Evolutionary conservation across 768 basidiomycete genomes (phyloP).

Genomic region (Clavulina sp.): DNA sequence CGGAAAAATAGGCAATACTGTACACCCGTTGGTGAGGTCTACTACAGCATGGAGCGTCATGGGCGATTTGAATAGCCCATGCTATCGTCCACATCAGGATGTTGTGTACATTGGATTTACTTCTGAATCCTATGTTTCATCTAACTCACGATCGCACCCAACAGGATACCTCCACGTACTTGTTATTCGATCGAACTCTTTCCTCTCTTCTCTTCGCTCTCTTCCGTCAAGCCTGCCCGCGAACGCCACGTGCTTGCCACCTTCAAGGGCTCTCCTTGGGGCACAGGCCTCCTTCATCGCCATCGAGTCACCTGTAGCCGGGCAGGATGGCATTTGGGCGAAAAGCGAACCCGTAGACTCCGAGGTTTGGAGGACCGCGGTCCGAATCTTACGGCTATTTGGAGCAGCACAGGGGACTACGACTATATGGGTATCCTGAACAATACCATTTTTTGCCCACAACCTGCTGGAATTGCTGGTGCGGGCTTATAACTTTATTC

Average conservation of each 20-base stretch:
- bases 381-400: background rate
- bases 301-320: constrained; percentile 17
- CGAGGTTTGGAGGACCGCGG: background rate
- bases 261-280: constrained; percentile 20
- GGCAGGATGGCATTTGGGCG: constrained; percentile 9
- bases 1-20: background rate
- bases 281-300: constrained; percentile 19
- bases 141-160: too few relatives aligned
- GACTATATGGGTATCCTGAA: constrained; percentile 18
- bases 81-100: constrained; percentile 21
- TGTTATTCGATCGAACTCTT: constrained; percentile 16
- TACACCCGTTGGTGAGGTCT: constrained; percentile 3
- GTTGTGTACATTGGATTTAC: constrained; percentile 11
- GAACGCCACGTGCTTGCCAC: constrained; percentile 16
- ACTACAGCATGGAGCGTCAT: constrained; percentile 18
- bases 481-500: too few relatives aligned
- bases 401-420: constrained; percentile 13
- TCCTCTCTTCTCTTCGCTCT: constrained; percentile 14
- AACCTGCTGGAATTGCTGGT: too few relatives aligned
- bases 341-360: background rate
- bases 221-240: constrained; percentile 14
- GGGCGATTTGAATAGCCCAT: constrained; percentile 21
- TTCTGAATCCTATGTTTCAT: background rate
- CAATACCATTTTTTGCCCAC: constrained; percentile 19
- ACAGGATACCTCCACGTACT: constrained; percentile 18